Percentiles rank a stretch among this genome's conserved stretches.
Conservation (phyloP, 75 land plant genomes). For the Selaginella tamariscina region DNA sequence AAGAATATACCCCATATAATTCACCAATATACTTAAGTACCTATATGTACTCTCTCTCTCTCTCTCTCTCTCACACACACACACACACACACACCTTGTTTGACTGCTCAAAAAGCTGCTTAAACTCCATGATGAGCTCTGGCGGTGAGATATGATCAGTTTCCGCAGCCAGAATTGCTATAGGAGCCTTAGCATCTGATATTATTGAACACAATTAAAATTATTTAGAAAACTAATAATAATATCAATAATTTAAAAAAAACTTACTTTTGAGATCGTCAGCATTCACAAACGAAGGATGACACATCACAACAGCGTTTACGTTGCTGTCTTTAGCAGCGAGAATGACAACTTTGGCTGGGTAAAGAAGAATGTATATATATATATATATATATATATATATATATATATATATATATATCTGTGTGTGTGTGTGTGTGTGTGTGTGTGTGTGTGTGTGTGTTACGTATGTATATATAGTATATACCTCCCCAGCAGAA, state of each 20-base stretch:
- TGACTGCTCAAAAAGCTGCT: conserved; percentile 28
- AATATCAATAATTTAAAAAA: no score
- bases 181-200: conserved; percentile 41
- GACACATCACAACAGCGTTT: conserved; percentile 44
- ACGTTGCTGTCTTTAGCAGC: conserved; percentile 6
- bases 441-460: no score
- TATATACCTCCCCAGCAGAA: background rate
- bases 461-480: background rate
- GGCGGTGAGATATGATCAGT: conserved; percentile 48
- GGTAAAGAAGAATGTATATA: background rate
- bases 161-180: conserved; percentile 62
- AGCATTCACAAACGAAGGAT: conserved; percentile 39
- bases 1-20: background rate
- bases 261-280: conserved; percentile 47
- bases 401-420: no score
- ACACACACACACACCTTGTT: conserved; percentile 35
- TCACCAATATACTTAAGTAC: no score
- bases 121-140: conserved; percentile 40
- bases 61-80: background rate
- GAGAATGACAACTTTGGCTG: background rate
- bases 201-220: no score
- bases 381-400: background rate
- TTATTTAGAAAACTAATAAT: no score
- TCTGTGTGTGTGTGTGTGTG: no score
- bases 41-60: no score